phyloP scores from a whole-genome alignment of 441 rosid genomes.

The Eugenia klotzschiana region DNA sequence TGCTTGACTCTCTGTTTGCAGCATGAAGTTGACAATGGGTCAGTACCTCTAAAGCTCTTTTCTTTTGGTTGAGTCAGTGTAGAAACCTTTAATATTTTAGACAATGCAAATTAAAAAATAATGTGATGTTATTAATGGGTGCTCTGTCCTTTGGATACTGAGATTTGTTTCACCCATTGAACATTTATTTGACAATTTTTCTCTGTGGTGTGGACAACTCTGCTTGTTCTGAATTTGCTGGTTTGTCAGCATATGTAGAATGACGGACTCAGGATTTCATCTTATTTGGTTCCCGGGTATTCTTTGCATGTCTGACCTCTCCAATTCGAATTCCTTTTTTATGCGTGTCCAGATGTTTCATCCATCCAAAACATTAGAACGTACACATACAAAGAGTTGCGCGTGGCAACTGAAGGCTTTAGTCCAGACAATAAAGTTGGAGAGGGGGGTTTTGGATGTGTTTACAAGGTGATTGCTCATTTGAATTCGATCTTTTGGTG shows the following conservation, averaged over 20 bases:
- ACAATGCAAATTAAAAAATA: background rate
- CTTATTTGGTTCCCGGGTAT: background rate
- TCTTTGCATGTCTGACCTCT: background rate
- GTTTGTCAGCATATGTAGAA: background rate
- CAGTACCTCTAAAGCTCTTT: background rate
- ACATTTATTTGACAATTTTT: background rate
- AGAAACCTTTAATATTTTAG: background rate
- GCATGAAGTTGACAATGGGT: background rate
- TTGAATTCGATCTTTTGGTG: background rate
- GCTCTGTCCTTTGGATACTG: background rate
- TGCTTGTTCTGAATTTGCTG: background rate
- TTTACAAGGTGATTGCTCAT: slow-evolving; percentile 41
- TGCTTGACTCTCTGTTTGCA: background rate
- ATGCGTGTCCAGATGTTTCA: slow-evolving; percentile 25
- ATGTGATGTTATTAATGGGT: background rate
- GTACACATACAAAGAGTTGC: slow-evolving; percentile 32
- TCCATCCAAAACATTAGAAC: slow-evolving; percentile 18
- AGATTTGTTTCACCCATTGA: background rate
- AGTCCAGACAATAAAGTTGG: slow-evolving; percentile 37
- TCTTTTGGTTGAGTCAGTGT: background rate
- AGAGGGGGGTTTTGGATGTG: slow-evolving; percentile 54
- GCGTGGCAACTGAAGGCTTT: slow-evolving; percentile 32
- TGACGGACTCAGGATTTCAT: background rate
- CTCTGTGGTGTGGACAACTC: background rate
- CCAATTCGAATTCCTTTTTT: background rate